A percentile compares a stretch with the other conserved stretches of the same genome.
phyloP scores from a whole-genome alignment of 2,329 filamentous ascomycete genomes.

The Lojkania enalia region DNA sequence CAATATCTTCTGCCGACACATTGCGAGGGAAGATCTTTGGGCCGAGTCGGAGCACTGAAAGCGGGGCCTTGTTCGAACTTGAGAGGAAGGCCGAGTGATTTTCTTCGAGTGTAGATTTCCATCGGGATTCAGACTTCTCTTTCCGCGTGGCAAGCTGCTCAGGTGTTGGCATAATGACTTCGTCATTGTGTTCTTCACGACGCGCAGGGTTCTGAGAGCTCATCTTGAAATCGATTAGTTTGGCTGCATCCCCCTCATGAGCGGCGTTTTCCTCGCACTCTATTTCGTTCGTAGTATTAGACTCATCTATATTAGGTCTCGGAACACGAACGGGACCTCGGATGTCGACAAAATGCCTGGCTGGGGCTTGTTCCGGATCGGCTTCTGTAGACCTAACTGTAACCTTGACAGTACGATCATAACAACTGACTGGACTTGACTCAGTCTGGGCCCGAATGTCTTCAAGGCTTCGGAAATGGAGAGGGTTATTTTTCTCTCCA shows the following conservation, averaged over 20 bases:
- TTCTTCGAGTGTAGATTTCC: slow-evolving; percentile 48
- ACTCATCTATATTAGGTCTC: slow-evolving; percentile 10
- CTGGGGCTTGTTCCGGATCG: slow-evolving; percentile 9
- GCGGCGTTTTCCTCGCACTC: slow-evolving; percentile 7
- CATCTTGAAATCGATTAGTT: slow-evolving; percentile 10
- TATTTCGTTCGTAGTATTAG: slow-evolving; percentile 8
- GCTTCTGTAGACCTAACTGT: slow-evolving; percentile 34
- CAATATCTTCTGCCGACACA: too few relatives aligned
- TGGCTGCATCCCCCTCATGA: background rate
- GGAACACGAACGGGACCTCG: slow-evolving; percentile 13
- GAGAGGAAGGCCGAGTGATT: slow-evolving; percentile 30
- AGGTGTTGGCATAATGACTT: slow-evolving; percentile 35
- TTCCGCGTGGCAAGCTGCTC: slow-evolving; percentile 47
- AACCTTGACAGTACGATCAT: slow-evolving; percentile 33
- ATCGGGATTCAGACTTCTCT: slow-evolving; percentile 45
- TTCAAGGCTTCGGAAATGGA: slow-evolving; percentile 16
- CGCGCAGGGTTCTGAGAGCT: slow-evolving; percentile 3
- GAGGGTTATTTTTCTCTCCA: slow-evolving; percentile 13
- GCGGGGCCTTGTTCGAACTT: slow-evolving; percentile 31
- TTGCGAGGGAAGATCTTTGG: background rate
- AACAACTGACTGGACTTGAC: slow-evolving; percentile 30
- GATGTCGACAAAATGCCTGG: too few relatives aligned
- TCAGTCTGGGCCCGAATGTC: slow-evolving; percentile 22
- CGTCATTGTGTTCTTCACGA: slow-evolving; percentile 4
- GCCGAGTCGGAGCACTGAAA: slow-evolving; percentile 18